Evolutionary conservation across 1,284 basidiomycete species (phyloP), one percentile per base, ranked within the genome.

Genomic region (Mycosarcoma mackinlayi): DNA sequence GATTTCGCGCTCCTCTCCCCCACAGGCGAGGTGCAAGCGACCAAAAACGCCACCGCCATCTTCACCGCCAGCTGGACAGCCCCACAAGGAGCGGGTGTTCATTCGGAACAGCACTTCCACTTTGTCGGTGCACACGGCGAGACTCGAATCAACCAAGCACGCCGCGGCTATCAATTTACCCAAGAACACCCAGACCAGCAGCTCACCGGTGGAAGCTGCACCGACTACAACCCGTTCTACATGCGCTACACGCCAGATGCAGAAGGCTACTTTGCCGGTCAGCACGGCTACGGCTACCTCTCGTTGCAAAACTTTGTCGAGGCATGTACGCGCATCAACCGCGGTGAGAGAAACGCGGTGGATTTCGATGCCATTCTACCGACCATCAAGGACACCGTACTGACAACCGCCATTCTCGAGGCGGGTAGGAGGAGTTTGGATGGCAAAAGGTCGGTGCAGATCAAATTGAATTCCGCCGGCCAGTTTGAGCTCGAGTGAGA

Each of bases 231-330:
- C 84, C 92, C 92, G 18, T 94, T 94, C 88, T 94, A 94, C 85
- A 93, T 94, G 90, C 93, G 94, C 80, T 95, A 95, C 84, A 91
- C 92, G 46, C 92, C 92, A 1, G 92, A 91, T 57, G 91, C 91
- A 84, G 90, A 88, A 59, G 93, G 93, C 13, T 91, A 91, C 84
- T 95, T 95, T 80, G 92, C 94, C 77, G 92, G 92, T 33, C 93
- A 94, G 84, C 88, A 90, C 59, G 93, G 93, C 6, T 96, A 95
- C 83, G 93, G 76, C 88, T 86, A 95, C 83, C 86, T 94, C 73
- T 93, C 92, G 18, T 90, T 95, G 75, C 93, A 94, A 84, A 94
- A 92, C 84, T 95, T 95, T 84, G 86, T 94, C 81, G 91, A 90
- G 6, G 75, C 66, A 0, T 70, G 66, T 58, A 69, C 64, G 13